Base-by-base conservation (phyloP, 352 stramenopile species). In the Ophiocytium majus region DNA sequence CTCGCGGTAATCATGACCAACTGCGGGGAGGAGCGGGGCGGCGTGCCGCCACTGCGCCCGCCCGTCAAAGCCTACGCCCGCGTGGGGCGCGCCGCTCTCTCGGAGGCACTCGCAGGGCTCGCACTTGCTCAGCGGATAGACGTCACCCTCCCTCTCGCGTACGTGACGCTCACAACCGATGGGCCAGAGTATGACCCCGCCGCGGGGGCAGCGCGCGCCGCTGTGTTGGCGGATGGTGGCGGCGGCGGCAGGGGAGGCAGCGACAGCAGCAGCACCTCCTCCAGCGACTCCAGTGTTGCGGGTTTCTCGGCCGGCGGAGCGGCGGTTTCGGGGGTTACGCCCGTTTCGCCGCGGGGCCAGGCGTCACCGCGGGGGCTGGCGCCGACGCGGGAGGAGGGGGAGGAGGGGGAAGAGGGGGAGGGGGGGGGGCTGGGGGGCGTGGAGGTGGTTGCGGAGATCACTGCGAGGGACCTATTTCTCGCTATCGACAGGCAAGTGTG, bases 401-500 rank as follows among this genome's bases (percentile, higher is more conserved):
- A 76, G 64, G 31, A 17, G 5, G 31, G 64, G 5, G 5, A 17
- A 5, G 34, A 37, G 34, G 34, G 31, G 34, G 31, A 17, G 5
- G 34, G 17, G 5, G 64, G 64, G 5, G 17, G 5, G 10, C 5
- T 5, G 5, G 64, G 64, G 5, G 34, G 64, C 34, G 64, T 37
- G 31, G 34, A 34, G 31, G 64, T 76, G 64, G 10, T 76, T 34
- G 31, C 31, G 31, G 64, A 76, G 34, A 76, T 76, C 31, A 34
- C 31, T 37, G 64, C 64, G 31, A 5, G 64, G 5, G 64, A 76
- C 17, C 64, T 76, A 5, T 76, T 76, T 17, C 17, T 76, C 5
- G 64, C 64, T 5, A 76, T 76, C 64, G 64, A 76, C 64, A 76
- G 64, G 64, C n/a, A n/a, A n/a, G n/a, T n/a, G n/a, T n/a, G n/a